Conservation (phyloP, 495 filamentous ascomycete genomes). For the Penicillium canariense region DNA sequence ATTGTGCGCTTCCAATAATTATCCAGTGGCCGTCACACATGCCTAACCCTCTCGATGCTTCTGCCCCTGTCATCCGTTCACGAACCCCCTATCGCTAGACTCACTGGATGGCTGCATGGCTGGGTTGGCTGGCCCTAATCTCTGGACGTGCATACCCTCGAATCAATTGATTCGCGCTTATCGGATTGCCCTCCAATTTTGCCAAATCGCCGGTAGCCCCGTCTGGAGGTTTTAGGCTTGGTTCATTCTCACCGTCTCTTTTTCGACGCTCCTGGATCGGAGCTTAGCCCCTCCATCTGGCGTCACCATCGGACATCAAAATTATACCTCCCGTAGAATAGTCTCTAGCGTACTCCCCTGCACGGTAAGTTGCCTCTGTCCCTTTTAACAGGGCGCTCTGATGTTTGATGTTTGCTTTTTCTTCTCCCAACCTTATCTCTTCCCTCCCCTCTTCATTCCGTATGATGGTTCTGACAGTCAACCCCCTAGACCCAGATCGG, state of each 20-base stretch:
- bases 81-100: slow-evolving; percentile 7
- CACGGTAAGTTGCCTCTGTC: slow-evolving; percentile 5
- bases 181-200: slow-evolving; percentile 5
- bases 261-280: slow-evolving; percentile 8
- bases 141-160: slow-evolving; percentile 6
- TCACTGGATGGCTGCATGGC: too few relatives aligned
- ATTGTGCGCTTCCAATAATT: slow-evolving; percentile 5
- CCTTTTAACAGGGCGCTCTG: background rate
- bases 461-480: slow-evolving; percentile 17
- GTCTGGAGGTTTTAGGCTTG: slow-evolving; percentile 1
- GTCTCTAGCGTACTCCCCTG: background rate
- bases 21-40: background rate
- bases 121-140: too few relatives aligned
- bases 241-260: slow-evolving; percentile 24
- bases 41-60: too few relatives aligned
- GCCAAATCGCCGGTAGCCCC: background rate
- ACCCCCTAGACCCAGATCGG: slow-evolving; percentile 8
- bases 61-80: slow-evolving; percentile 7
- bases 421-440: slow-evolving; percentile 12
- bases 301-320: slow-evolving; percentile 11
- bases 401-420: slow-evolving; percentile 8
- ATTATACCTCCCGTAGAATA: slow-evolving; percentile 12
- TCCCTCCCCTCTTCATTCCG: slow-evolving; percentile 1
- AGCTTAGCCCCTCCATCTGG: slow-evolving; percentile 20
- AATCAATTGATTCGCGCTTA: slow-evolving; percentile 19